Evolutionary conservation across 176 grass and related monocot genomes (phyloP).

Genomic region (Oryza coarctata): DNA sequence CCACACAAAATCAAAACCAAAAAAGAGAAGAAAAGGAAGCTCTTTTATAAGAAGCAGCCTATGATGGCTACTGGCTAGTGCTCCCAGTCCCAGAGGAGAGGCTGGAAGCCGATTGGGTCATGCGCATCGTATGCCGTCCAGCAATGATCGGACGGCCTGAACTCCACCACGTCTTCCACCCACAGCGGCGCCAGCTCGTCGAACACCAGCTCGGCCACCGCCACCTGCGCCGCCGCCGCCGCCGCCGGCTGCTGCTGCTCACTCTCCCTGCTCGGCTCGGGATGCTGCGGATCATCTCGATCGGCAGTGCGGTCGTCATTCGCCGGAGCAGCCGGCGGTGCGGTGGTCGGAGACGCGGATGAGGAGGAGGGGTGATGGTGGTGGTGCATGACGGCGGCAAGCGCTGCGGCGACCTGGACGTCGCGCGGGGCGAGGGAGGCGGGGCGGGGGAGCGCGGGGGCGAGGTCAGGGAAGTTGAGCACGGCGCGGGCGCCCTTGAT

Average conservation of each 20-base stretch:
- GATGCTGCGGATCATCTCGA: background rate
- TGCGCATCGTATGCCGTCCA: slow-evolving; percentile 41
- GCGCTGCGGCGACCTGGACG: slow-evolving; percentile 82
- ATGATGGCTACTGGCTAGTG: slow-evolving; percentile 22
- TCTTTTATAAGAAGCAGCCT: background rate
- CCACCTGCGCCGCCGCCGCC: background rate
- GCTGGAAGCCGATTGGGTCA: slow-evolving; percentile 37
- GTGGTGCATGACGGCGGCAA: slow-evolving; percentile 59
- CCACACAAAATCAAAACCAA: background rate
- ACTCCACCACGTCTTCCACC: slow-evolving; percentile 50
- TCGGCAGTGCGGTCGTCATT: background rate
- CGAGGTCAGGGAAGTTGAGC: slow-evolving; percentile 92
- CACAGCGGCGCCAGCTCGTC: slow-evolving; percentile 61
- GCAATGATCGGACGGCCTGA: slow-evolving; percentile 28
- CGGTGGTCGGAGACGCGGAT: background rate
- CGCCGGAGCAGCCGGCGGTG: background rate
- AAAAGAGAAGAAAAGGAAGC: background rate
- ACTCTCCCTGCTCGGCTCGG: background rate
- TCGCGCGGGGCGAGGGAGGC: slow-evolving; percentile 58
- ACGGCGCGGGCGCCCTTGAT: slow-evolving; percentile 74
- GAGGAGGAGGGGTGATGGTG: background rate
- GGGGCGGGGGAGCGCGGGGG: slow-evolving; percentile 50
- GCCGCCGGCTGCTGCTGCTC: slow-evolving; percentile 1
- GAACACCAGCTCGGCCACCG: slow-evolving; percentile 48
- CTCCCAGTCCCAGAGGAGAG: slow-evolving; percentile 57